Evolutionary conservation across 257 asterid species (phyloP), one percentile per base, ranked within the genome.

Genomic region (Solanum habrochaites): DNA sequence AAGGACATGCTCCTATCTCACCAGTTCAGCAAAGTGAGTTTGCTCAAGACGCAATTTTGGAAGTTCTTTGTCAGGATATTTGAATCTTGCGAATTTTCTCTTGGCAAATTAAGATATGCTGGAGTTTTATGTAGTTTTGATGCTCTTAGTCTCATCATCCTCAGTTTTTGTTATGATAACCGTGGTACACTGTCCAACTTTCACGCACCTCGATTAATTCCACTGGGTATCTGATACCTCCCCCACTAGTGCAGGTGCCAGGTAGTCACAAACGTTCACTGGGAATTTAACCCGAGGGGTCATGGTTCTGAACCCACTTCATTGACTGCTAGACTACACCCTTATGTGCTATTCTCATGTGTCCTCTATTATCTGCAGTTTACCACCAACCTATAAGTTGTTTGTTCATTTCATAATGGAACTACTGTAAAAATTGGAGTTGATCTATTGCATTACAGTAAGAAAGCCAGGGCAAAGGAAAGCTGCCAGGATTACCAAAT

Each of bases 21-120:
- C 95, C 29, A 95, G 98, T 88, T 91, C 96, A 27, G 99, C 98
- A 4, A 95, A 94, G 98, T 96, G 90, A 92, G 98, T 88, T 37
- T 27, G 84, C 85, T 80, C 4, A 49, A 27, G 29, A 80, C 69
- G 3, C 43, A 29, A 47, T 80, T 80, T 80, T 47, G 16, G 85
- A 29, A 20, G 42, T 80, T 49, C 31, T 42, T 75, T 47, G 27
- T 80, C 40, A 5, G 43, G 31, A 20, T 78, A 80, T 29, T 27
- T 29, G 67, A 80, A 80, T 18, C 66, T 37, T 47, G 27, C 5
- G 29, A 47, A 47, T 80, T 47, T 74, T 47, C 27, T 80, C 27
- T 45, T 80, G 67, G 67, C 18, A 47, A 80, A 47, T 27, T 80
- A 47, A 47, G 67, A 16, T 29, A 29, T 47, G 16, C 27, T 80